Percentiles rank a stretch among this genome's conserved stretches.
These are phyloP conservation scores for Trichoderma sp. DNA, from an alignment of 2,329 filamentous ascomycete genomes.

Conservation along the genomic window DNA sequence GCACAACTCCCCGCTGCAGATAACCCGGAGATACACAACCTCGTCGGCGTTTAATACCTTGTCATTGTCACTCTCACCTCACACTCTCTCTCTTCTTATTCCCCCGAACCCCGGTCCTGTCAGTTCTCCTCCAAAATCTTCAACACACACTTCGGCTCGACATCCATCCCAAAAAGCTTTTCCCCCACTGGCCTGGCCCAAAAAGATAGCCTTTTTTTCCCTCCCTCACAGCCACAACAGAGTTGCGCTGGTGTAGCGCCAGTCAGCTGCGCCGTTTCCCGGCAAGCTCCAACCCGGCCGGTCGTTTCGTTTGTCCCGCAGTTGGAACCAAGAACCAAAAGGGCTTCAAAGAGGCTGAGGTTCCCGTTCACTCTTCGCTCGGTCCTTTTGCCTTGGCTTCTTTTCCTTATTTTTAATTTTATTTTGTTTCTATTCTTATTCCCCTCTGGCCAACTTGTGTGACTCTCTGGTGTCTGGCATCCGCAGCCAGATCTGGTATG, in stretches of 20 bases:
- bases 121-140: neutral
- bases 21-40: neutral
- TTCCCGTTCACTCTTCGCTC: neutral
- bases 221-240: conserved; percentile 12
- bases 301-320: neutral
- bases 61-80: neutral
- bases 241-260: conserved; percentile 4
- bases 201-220: conserved; percentile 8
- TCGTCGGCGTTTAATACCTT: neutral
- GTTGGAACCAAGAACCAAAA: neutral
- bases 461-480: neutral
- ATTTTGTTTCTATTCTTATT: neutral
- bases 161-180: neutral
- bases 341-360: neutral
- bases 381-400: neutral
- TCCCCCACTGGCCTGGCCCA: neutral
- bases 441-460: neutral
- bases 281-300: neutral
- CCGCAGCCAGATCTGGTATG: conserved; percentile 22
- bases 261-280: conserved; percentile 18
- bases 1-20: neutral
- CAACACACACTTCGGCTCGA: neutral
- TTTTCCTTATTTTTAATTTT: neutral
- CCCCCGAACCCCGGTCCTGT: neutral
- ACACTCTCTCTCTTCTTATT: neutral